These are phyloP conservation scores for Diaporthe sp. DNA, from an alignment of 2,329 filamentous ascomycete species.

Conservation along the genomic window DNA sequence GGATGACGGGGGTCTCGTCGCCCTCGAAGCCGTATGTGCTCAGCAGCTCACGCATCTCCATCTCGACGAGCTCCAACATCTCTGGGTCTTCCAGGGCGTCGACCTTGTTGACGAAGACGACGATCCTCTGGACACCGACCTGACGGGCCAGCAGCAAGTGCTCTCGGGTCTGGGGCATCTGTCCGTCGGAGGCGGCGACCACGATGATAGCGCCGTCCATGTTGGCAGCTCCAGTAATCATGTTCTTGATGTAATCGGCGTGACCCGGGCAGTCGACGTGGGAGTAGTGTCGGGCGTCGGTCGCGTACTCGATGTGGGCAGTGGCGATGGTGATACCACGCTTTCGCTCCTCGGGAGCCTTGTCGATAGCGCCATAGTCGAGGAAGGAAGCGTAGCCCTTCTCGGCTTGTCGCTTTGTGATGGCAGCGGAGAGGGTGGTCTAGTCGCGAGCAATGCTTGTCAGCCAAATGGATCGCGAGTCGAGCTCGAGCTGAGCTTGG, in stretches of 20 bases:
- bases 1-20: constrained; percentile 95
- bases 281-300: constrained; percentile 94
- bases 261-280: constrained; percentile 99
- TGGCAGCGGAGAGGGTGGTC: constrained; percentile 98
- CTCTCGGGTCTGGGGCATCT: constrained; percentile 99
- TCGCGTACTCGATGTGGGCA: constrained; percentile 98
- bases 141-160: constrained; percentile 97
- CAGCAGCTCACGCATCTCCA: constrained; percentile 99
- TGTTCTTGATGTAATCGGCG: constrained; percentile 99
- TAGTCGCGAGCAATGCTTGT: constrained; percentile 50
- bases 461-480: constrained; percentile 31
- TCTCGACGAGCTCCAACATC: constrained; percentile 99
- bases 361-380: constrained; percentile 98
- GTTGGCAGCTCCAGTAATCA: constrained; percentile 99
- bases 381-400: constrained; percentile 95
- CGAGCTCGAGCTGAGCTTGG: not conserved
- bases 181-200: constrained; percentile 96
- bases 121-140: constrained; percentile 97
- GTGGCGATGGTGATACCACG: constrained; percentile 99
- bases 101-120: constrained; percentile 99
- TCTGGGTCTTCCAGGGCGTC: constrained; percentile 97
- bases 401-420: constrained; percentile 96
- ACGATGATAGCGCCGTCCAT: constrained; percentile 99
- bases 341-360: constrained; percentile 98
- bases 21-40: constrained; percentile 95